These are phyloP conservation scores for Penicillium steckii DNA, from an alignment of 495 filamentous ascomycete genomes.

Conservation along the genomic window DNA sequence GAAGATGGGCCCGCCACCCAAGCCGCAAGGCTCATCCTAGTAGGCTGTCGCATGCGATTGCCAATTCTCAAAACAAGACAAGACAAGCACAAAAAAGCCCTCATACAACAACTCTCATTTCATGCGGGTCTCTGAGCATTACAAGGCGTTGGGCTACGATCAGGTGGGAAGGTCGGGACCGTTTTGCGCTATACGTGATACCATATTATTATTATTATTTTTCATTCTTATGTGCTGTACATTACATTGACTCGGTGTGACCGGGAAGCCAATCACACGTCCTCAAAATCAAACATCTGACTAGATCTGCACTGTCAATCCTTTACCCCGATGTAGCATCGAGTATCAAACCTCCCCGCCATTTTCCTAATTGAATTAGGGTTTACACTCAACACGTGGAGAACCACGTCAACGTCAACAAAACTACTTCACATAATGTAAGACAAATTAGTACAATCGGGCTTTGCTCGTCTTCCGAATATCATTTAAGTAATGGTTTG, in stretches of 20 bases:
- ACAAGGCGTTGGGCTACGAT: not conserved
- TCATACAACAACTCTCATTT: not conserved
- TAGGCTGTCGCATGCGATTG: conserved; percentile 1
- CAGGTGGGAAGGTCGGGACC: not conserved
- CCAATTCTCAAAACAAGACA: conserved; percentile 16
- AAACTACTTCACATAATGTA: not conserved
- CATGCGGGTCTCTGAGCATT: not conserved
- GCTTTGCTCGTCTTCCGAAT: not conserved
- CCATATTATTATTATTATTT: not conserved
- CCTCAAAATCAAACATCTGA: not conserved
- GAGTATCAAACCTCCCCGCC: not conserved
- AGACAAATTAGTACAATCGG: not conserved
- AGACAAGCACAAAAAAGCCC: no score
- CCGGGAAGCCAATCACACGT: not conserved
- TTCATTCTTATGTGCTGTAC: not conserved
- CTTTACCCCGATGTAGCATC: not conserved
- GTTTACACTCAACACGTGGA: conserved; percentile 8
- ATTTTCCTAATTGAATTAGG: conserved; percentile 3
- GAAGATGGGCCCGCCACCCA: conserved; percentile 44
- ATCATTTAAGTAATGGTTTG: no score
- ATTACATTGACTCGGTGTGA: not conserved
- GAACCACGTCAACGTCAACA: conserved; percentile 6
- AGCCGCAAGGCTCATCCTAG: conserved; percentile 22
- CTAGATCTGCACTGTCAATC: not conserved
- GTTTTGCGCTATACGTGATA: not conserved